Evolutionary conservation across 768 basidiomycete species (phyloP).

Genomic region (Mrakia gelida): DNA sequence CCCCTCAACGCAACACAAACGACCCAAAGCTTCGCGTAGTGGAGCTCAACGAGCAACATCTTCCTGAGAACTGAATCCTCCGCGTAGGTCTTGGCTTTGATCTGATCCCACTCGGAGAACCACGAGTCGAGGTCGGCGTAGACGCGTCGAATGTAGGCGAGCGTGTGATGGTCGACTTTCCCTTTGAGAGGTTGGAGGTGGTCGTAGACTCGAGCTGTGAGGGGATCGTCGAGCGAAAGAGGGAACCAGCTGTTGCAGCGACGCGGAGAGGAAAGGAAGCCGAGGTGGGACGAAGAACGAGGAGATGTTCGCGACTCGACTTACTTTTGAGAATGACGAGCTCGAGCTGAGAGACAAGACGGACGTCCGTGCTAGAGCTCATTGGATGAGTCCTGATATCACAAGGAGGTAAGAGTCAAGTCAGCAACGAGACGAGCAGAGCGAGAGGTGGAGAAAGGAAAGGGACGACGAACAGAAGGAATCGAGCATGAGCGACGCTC

Average conservation of each 20-base stretch:
- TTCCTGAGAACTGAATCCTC: constrained; percentile 80
- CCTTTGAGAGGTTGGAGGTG: constrained; percentile 80
- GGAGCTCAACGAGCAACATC: constrained; percentile 78
- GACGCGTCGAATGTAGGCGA: constrained; percentile 81
- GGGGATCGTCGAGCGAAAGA: constrained; percentile 7
- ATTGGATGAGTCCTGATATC: constrained; percentile 61
- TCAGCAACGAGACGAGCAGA: neutral
- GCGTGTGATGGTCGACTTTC: constrained; percentile 75
- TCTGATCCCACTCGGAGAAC: constrained; percentile 51
- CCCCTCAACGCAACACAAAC: constrained; percentile 88
- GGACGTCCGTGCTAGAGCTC: constrained; percentile 83
- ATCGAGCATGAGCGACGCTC: constrained; percentile 76
- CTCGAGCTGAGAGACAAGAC: constrained; percentile 81
- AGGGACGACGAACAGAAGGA: constrained; percentile 54
- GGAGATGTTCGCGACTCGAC: constrained; percentile 33
- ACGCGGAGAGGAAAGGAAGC: neutral
- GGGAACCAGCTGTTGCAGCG: neutral
- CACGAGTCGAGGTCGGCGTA: constrained; percentile 72
- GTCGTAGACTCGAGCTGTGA: constrained; percentile 83
- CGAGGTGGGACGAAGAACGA: neutral
- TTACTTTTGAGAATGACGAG: constrained; percentile 85
- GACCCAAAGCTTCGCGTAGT: constrained; percentile 92
- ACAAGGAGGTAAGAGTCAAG: neutral
- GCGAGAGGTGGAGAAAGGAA: neutral
- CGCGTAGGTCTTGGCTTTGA: constrained; percentile 78